Percentiles rank a stretch among this genome's conserved stretches.
Evolutionary conservation across 2,329 filamentous ascomycete genomes (phyloP).

Genomic region (Phialophora macrospora): DNA sequence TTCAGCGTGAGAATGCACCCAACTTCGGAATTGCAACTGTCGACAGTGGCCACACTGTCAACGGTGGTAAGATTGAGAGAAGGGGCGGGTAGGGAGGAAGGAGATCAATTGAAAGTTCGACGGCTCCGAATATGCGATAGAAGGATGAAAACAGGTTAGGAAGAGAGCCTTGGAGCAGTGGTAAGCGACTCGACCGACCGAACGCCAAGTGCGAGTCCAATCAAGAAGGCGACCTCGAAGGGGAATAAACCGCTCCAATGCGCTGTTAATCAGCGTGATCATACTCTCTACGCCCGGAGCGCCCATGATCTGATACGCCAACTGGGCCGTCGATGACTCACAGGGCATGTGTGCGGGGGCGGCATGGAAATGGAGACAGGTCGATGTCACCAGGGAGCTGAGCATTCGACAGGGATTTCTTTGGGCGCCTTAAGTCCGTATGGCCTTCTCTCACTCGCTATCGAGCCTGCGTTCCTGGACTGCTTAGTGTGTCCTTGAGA

Average conservation of each 20-base stretch:
- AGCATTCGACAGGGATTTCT: not conserved
- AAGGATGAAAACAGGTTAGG: constrained; percentile 12
- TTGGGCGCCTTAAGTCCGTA: constrained; percentile 24
- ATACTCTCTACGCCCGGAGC: not conserved
- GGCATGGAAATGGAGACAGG: not conserved
- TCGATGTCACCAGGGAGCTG: not conserved
- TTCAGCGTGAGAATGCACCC: constrained; percentile 4
- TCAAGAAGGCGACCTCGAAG: not conserved
- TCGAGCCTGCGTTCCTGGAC: constrained; percentile 16
- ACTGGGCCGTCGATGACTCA: constrained; percentile 19
- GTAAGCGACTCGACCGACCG: constrained; percentile 14
- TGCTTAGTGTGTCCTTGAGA: not conserved
- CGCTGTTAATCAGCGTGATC: constrained; percentile 17
- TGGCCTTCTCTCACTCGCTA: not conserved
- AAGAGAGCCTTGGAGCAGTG: not conserved
- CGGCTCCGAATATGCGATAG: not conserved
- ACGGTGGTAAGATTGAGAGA: not conserved
- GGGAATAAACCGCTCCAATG: not conserved
- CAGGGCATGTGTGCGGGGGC: constrained; percentile 9
- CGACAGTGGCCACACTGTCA: not conserved
- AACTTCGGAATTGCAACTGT: not conserved
- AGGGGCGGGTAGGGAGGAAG: not conserved
- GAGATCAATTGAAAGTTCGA: not conserved
- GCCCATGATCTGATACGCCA: constrained; percentile 10
- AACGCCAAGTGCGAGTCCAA: not conserved